Conservation (phyloP, 306 rosid genomes). For the Quercus variabilis region DNA sequence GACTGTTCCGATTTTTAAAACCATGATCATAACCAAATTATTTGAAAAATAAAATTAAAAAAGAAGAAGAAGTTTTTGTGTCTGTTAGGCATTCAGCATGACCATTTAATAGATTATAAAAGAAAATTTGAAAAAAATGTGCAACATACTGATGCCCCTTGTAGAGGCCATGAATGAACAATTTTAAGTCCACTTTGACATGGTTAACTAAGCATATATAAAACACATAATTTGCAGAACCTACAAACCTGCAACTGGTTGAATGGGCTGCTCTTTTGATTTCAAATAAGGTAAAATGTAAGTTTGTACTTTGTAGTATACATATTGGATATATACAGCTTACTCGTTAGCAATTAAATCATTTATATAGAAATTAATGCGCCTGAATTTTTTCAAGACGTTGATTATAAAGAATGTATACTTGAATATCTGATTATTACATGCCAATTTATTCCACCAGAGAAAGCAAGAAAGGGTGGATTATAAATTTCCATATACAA, state of each 20-base stretch:
- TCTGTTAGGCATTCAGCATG: not conserved
- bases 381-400: not conserved
- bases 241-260: conserved; percentile 52
- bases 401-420: not conserved
- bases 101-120: not conserved
- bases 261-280: conserved; percentile 54
- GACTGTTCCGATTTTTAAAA: too few species aligned
- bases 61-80: not conserved
- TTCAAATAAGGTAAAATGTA: not conserved
- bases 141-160: not conserved
- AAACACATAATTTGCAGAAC: not conserved
- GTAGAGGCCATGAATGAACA: conserved; percentile 4
- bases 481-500: not conserved
- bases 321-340: not conserved
- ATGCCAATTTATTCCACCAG: conserved; percentile 11
- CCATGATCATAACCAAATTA: not conserved
- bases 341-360: not conserved
- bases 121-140: not conserved
- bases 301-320: not conserved
- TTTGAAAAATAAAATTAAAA: not conserved
- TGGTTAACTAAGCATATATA: conserved; percentile 12
- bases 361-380: not conserved
- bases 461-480: not conserved
- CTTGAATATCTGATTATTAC: not conserved
- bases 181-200: not conserved